Base-by-base conservation (phyloP, 2,329 filamentous ascomycete genomes). In the Verticillium tricorpus region DNA sequence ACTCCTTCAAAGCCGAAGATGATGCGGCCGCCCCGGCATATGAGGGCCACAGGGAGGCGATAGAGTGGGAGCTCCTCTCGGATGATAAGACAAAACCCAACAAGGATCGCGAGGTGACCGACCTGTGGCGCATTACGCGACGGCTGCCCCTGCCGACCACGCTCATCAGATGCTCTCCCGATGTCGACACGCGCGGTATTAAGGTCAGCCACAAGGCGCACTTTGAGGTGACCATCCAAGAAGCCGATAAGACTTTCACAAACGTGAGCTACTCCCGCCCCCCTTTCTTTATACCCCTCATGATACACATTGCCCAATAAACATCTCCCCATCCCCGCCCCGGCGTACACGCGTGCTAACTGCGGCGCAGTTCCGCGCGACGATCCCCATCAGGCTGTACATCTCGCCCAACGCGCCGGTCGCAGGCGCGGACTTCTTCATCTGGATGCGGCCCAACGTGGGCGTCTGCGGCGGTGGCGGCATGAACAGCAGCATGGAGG, bases 191-290 rank as follows among this genome's bases (percentile, higher is more conserved):
- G 3, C 17, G 52, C 5, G 54, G 54, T 8, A 52, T 63, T 25
- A 57, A 34, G 19, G 61, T 56, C 9, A 61, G 34, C 12, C 62
- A 63, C 9, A n/a, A 25, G 19, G 50, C 61, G n/a, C 31, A 59
- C 3, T n/a, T 61, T 15, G 39, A 12, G 3, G 57, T 63, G 19
- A 35, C 57, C 5, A 25, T 63, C 12, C 28, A 19, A 19, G 57
- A 52, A 6, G 5, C 50, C 0, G 31, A 31, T 1, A 56, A 61
- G 11, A 34, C 25, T 5, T 32, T 40, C 4, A 17, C 59, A 2
- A 61, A 54, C 31, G 62, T 35, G 1, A 61, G 60, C 14, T 57
- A 17, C 0, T 4, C 3, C 28, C 4, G 5, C 4, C 5, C 8
- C 34, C 34, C 2, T 28, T 35, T 28, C 28, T 6, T 28, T 28